Conservation (phyloP, 1,284 basidiomycete genomes). For the Trichosporon coremiiforme region DNA sequence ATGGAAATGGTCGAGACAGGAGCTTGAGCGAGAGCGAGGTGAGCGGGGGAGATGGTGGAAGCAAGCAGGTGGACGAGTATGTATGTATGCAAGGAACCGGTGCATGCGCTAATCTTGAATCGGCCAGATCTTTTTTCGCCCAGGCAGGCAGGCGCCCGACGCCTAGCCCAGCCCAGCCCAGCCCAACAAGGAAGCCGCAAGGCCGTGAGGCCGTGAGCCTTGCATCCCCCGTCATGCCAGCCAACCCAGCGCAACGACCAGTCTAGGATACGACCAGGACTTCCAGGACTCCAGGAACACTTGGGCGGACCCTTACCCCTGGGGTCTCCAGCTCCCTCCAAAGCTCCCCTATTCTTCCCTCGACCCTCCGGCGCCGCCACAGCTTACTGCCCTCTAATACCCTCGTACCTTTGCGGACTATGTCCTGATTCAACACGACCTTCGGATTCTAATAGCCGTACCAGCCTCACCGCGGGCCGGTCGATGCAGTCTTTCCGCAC, state of each 20-base stretch:
- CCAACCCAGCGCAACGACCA: not conserved
- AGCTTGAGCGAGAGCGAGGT: not conserved
- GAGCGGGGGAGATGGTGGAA: conserved; percentile 1
- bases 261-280: not conserved
- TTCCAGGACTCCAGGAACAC: not conserved
- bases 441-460: conserved; percentile 1
- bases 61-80: conserved; percentile 6
- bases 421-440: not conserved
- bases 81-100: conserved; percentile 7
- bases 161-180: not conserved
- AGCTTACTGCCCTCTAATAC: not conserved
- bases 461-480: not conserved
- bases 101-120: conserved; percentile 13
- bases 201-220: no score
- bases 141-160: not conserved
- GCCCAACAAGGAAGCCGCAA: not conserved
- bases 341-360: not conserved
- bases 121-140: conserved; percentile 8
- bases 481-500: no score
- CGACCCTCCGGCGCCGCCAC: not conserved
- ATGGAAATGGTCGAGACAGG: not conserved
- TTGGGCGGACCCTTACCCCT: not conserved
- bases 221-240: no score
- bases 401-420: not conserved
- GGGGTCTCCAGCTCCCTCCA: conserved; percentile 3